Base-by-base conservation (phyloP, 805 yeast species). In the Cyberlindnera euphorbiae region DNA sequence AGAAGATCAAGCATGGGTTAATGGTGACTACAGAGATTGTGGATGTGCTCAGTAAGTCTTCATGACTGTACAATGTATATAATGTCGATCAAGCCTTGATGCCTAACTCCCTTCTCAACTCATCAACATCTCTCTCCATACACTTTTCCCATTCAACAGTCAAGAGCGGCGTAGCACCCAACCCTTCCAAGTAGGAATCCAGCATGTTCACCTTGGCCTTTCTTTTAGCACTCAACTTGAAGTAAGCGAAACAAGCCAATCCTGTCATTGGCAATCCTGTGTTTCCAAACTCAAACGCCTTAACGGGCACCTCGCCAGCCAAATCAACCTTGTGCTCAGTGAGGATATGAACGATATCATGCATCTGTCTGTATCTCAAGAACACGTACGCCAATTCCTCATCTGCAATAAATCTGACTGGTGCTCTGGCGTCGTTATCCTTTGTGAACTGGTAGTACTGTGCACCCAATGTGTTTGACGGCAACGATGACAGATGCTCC, bases 211-310 rank as follows among this genome's bases (percentile, higher is more conserved):
- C 53, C 33, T 89, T 65, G 37, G 71, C 62, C 40, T 79, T 76
- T 51, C 86, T 88, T 33, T 70, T 65, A 3, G 69, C 60, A 37
- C 74, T 78, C 39, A 90, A 69, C 42, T 89, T 73, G 51, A 82
- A 70, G 1, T 96, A 96, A 4, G 96, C 96, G 45, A 87, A 73
- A n/a, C 85, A 49, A 0, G 95, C 89, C 33, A 93, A 58, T 0
- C 96, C 95, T 4, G 96, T 88, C 94, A 90, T 89, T 11, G 97
- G 97, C 30, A 93, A 76, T 5, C 95, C 94, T 41, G 90, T 73
- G 58, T 93, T 90, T 53, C 93, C 82, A 52, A 80, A 94, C 59
- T 90, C 98, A 49, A 93, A 78, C 10, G 88, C 82, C 60, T 93
- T 93, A 14, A 93, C 82, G 0, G 96, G 87, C 35, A 93, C 81